Evolutionary conservation across 805 yeast species (phyloP), one percentile per base, ranked within the genome.

Genomic region (Saturnispora kantuleensis): DNA sequence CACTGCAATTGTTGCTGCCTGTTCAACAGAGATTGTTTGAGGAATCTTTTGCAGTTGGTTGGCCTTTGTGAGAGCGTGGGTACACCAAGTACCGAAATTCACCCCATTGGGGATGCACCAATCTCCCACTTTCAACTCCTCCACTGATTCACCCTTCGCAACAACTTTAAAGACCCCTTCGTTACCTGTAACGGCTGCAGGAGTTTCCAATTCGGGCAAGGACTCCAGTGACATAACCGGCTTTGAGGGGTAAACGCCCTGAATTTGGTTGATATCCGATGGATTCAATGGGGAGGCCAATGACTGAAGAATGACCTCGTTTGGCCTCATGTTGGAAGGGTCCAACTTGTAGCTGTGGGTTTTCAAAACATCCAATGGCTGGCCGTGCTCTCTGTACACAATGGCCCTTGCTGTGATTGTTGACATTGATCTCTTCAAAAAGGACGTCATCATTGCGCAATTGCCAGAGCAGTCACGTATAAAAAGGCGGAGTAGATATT

Each of bases 61-160:
- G 11, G 72, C 73, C 2, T 58, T 60, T 7, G 80, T 74, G 39
- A 81, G 59, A 9, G 84, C 80, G 52, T 82, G 85, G 3, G 90
- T 76, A 49, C 95, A 73, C 99, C 99, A 93, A 3, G 98, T 90
- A 29, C 98, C 99, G 47, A 80, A 81, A 53, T 84, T 82, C 10
- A 87, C 82, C 35, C 67, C 67, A 10, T 76, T 57, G 10, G 97
- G 97, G 37, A 90, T 74, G 33, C 81, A 86, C 89, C 95, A 87
- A 61, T 93, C 97, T 38, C 96, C 96, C 2, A 67, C 65, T 38
- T 67, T 53, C 42, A 84, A 67, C 6, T 58, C 54, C 4, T 42
- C 33, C 9, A 77, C 84, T 12, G 63, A 55, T 9, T 70, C 52
- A 16, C 95, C 96, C 9, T 76, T 74, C 44, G 79, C 77, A n/a